Evolutionary conservation across 2,329 filamentous ascomycete species (phyloP).

Genomic region (Penicillium sp.): DNA sequence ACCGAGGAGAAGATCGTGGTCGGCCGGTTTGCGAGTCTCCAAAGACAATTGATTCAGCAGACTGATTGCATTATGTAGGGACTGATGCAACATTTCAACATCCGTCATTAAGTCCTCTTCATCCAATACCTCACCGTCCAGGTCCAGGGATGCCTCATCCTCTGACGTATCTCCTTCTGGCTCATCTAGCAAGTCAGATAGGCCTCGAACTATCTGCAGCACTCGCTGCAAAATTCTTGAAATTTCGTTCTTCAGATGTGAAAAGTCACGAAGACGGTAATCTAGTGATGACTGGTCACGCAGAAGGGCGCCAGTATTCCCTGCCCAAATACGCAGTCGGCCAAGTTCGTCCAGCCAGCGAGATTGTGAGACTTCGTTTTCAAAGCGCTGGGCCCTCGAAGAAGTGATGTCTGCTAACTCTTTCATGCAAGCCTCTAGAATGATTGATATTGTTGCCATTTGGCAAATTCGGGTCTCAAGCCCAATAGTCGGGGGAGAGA

Average conservation of each 20-base stretch:
- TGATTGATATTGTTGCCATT: no score
- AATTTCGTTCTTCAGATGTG: slow-evolving; percentile 16
- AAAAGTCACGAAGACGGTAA: slow-evolving; percentile 30
- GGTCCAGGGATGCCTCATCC: neutral
- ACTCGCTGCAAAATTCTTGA: neutral
- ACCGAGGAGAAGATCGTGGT: slow-evolving; percentile 31
- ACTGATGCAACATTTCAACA: slow-evolving; percentile 17
- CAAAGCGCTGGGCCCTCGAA: neutral
- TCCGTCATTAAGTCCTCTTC: neutral
- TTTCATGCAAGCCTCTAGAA: no score
- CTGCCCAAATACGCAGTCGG: slow-evolving; percentile 28
- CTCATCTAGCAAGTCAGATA: neutral
- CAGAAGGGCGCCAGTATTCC: slow-evolving; percentile 34
- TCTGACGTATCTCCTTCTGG: neutral
- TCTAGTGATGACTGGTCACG: slow-evolving; percentile 30
- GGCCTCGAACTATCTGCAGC: neutral
- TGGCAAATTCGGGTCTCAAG: no score
- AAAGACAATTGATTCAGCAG: slow-evolving; percentile 39
- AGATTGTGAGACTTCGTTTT: neutral
- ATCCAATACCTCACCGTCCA: neutral
- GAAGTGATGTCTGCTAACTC: no score
- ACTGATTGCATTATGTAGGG: slow-evolving; percentile 26
- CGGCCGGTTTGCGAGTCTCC: slow-evolving; percentile 39
- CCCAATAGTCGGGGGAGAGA: no score
- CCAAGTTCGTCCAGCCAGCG: slow-evolving; percentile 23